Percentiles rank a stretch among this genome's conserved stretches.
Evolutionary conservation across 2,329 filamentous ascomycete genomes (phyloP).

Genomic region (Diaporthe eres): DNA sequence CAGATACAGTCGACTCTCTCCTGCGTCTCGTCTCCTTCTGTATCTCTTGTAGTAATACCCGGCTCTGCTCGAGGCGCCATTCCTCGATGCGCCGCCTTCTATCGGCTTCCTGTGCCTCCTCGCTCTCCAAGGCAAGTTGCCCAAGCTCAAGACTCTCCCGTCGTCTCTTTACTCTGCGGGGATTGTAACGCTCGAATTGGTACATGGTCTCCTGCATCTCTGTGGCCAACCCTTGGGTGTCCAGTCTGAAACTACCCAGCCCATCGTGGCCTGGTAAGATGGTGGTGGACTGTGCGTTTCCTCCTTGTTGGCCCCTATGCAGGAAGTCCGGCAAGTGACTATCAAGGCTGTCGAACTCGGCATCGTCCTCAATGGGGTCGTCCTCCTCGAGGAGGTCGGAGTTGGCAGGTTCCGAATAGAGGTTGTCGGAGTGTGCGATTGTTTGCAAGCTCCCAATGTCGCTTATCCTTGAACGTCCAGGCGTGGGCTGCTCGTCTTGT

Average conservation of each 20-base stretch:
- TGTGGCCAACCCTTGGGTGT: constrained; percentile 66
- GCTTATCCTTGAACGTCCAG: constrained; percentile 81
- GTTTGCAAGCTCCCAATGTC: constrained; percentile 86
- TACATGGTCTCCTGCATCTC: constrained; percentile 87
- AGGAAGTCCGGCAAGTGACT: constrained; percentile 89
- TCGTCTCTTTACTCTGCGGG: constrained; percentile 71
- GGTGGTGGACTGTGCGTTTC: constrained; percentile 67
- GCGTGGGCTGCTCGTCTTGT: constrained; percentile 73
- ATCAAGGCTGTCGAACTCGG: constrained; percentile 92
- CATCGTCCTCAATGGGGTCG: constrained; percentile 71
- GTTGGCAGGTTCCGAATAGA: constrained; percentile 44
- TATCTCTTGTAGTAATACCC: constrained; percentile 87
- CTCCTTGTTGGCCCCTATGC: constrained; percentile 56
- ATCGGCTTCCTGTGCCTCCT: constrained; percentile 75
- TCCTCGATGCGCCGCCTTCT: constrained; percentile 87
- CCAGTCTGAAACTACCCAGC: constrained; percentile 83
- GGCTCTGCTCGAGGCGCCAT: constrained; percentile 93
- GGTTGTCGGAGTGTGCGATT: constrained; percentile 69
- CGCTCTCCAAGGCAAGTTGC: constrained; percentile 66
- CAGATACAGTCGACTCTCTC: constrained; percentile 71
- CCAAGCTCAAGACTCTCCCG: constrained; percentile 68
- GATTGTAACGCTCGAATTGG: constrained; percentile 89
- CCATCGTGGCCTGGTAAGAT: constrained; percentile 95
- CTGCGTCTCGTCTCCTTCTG: constrained; percentile 84
- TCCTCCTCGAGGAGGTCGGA: constrained; percentile 54